Conservation (phyloP, 2,329 filamentous ascomycete species). For the Fusarium liriodendri region DNA sequence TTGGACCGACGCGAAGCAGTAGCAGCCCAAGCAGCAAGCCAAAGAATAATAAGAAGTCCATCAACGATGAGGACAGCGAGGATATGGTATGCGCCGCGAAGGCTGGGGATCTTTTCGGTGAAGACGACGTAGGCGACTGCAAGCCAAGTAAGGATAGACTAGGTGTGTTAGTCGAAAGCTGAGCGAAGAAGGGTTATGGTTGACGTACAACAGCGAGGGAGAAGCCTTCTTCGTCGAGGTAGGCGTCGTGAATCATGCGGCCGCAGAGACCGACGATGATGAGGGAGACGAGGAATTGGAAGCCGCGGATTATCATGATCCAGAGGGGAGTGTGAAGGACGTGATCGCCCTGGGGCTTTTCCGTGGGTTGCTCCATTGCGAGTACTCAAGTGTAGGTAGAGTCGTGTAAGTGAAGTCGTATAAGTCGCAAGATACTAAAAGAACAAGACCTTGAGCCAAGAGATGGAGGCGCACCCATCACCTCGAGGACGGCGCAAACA, state of each 20-base stretch:
- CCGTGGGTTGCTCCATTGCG: conserved; percentile 35
- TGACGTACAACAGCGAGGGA: conserved; percentile 33
- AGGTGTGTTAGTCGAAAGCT: conserved; percentile 5
- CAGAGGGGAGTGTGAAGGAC: conserved; percentile 57
- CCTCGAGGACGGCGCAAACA: neutral
- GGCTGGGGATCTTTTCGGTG: conserved; percentile 52
- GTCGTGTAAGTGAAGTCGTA: conserved; percentile 2
- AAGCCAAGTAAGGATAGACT: conserved; percentile 61
- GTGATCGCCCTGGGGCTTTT: conserved; percentile 30
- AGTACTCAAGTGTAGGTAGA: neutral
- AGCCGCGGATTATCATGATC: conserved; percentile 54
- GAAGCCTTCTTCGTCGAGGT: conserved; percentile 32
- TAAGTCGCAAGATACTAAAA: neutral
- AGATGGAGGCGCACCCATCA: neutral
- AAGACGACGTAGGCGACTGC: conserved; percentile 55
- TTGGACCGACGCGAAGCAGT: conserved; percentile 53
- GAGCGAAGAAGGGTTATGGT: no score
- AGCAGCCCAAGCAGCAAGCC: conserved; percentile 58
- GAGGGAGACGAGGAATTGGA: conserved; percentile 56
- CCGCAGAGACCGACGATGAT: conserved; percentile 57
- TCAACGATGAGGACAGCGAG: conserved; percentile 58
- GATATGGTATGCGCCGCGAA: conserved; percentile 55
- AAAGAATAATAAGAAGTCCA: conserved; percentile 57
- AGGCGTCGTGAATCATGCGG: conserved; percentile 49
- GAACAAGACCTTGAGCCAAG: neutral